phyloP scores from a whole-genome alignment of 164 flowering plant genomes.

The Piper longum region DNA sequence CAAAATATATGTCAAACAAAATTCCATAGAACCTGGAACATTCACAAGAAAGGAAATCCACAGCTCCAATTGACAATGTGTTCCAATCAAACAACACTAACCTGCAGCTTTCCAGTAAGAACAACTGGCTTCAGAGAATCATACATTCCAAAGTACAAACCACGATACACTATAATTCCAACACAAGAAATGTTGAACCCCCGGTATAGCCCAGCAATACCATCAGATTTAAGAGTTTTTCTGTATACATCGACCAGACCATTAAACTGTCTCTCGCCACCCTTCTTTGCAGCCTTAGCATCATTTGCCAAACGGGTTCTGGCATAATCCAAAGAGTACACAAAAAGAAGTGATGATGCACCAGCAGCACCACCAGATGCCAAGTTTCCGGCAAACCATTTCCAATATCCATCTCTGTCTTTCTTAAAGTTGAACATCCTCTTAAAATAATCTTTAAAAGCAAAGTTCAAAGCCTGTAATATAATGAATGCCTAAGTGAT shows the following conservation, averaged over 20 bases:
- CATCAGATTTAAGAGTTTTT: constrained; percentile 56
- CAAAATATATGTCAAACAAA: too few relatives aligned
- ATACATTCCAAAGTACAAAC: constrained; percentile 79
- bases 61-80: too few relatives aligned
- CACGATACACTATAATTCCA: constrained; percentile 33
- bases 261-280: constrained; percentile 56
- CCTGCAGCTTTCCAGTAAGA: constrained; percentile 52
- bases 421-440: constrained; percentile 72
- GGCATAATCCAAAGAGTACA: constrained; percentile 70
- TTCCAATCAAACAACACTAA: constrained; percentile 9
- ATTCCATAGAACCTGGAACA: too few relatives aligned
- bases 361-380: constrained; percentile 82
- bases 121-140: constrained; percentile 75
- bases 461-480: constrained; percentile 74
- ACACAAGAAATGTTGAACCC: constrained; percentile 57
- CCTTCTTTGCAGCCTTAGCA: constrained; percentile 65
- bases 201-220: constrained; percentile 79
- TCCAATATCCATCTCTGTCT: constrained; percentile 10
- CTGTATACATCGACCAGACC: constrained; percentile 33
- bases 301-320: constrained; percentile 24
- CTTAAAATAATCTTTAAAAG: constrained; percentile 87
- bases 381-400: too few relatives aligned
- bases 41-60: too few relatives aligned
- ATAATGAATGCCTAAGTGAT: not conserved
- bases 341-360: constrained; percentile 71